Evolutionary conservation across 192 early-diverging fungal genomes (phyloP).

Genomic region (Haplosporangium gracile): DNA sequence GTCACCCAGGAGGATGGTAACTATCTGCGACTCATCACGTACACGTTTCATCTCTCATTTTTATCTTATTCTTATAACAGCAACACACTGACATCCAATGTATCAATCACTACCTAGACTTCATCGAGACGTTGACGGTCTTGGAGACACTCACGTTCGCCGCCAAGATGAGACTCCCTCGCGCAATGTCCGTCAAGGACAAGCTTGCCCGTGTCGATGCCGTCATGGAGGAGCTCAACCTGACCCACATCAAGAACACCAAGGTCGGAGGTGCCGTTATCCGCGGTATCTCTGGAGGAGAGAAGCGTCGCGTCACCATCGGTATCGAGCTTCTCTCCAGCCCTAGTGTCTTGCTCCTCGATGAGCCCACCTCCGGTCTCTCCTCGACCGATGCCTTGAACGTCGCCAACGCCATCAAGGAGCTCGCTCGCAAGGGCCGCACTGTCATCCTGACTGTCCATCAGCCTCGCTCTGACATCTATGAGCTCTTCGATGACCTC

Average conservation of each 20-base stretch:
- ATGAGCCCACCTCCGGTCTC: conserved; percentile 82
- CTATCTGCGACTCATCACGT: not conserved
- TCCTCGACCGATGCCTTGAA: conserved; percentile 82
- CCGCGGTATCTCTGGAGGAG: conserved; percentile 82
- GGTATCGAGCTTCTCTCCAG: conserved; percentile 81
- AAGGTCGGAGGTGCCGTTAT: conserved; percentile 71
- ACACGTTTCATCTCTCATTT: not conserved
- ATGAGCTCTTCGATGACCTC: conserved; percentile 75
- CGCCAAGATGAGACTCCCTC: conserved; percentile 61
- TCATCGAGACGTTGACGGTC: conserved; percentile 72
- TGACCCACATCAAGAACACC: conserved; percentile 77
- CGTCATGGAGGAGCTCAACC: conserved; percentile 70
- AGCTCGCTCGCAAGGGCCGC: conserved; percentile 82
- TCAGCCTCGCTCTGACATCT: conserved; percentile 93
- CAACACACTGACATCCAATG: not conserved
- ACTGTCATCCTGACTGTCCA: conserved; percentile 95
- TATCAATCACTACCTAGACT: conserved; percentile 17
- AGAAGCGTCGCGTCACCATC: conserved; percentile 80
- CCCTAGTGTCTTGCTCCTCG: conserved; percentile 74
- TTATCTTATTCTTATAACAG: not conserved
- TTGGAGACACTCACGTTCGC: conserved; percentile 81
- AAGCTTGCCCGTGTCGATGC: conserved; percentile 64
- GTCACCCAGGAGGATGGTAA: conserved; percentile 68
- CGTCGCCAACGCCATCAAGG: conserved; percentile 94
- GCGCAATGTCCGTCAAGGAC: conserved; percentile 52